Conservation (phyloP, 345 rosid species). For the Mallotus nudiflorus region DNA sequence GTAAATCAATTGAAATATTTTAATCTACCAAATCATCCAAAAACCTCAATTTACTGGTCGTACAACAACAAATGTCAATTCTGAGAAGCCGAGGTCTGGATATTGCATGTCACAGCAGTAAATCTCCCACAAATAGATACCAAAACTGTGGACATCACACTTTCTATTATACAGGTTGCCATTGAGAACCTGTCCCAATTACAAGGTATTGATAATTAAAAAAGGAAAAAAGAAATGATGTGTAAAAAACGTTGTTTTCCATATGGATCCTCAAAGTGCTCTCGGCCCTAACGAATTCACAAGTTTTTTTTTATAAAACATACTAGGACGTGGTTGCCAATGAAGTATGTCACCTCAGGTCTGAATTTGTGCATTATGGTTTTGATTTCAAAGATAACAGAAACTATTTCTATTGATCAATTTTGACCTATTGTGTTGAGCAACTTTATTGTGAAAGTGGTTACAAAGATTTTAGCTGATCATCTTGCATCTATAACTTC, state of each 20-base stretch:
- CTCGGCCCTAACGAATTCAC: too few relatives aligned
- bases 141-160: conserved; percentile 43
- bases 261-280: too few relatives aligned
- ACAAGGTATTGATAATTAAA: background rate
- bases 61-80: conserved; percentile 40
- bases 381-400: background rate
- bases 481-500: background rate
- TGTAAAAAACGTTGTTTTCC: too few relatives aligned
- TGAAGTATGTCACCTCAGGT: too few relatives aligned
- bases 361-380: too few relatives aligned
- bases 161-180: conserved; percentile 39
- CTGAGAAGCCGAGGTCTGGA: conserved; percentile 42
- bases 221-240: background rate
- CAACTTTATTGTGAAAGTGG: background rate
- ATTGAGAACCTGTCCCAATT: conserved; percentile 33
- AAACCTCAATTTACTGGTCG: conserved; percentile 36
- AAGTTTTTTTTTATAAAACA: too few relatives aligned
- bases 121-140: conserved; percentile 47
- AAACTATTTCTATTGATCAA: background rate
- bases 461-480: background rate
- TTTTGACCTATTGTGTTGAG: background rate
- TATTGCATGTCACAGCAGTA: conserved; percentile 47
- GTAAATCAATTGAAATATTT: background rate
- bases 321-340: too few relatives aligned
- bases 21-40: too few relatives aligned